Evolutionary conservation across 139 green algal genomes (phyloP), one percentile per base, ranked within the genome.

Genomic region (Coelastrella sp.): DNA sequence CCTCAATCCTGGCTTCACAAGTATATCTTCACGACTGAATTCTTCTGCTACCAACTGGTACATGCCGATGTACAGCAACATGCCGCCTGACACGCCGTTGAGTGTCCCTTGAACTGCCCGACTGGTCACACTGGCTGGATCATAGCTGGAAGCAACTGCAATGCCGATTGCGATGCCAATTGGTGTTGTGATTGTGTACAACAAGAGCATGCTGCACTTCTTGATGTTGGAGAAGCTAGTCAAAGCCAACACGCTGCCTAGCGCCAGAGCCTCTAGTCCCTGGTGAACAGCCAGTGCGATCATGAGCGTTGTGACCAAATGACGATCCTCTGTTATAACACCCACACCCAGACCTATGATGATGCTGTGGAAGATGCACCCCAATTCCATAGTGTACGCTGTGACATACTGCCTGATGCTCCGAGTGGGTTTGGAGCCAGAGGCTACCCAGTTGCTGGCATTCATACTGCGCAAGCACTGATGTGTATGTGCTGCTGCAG

Each of bases 101-200:
- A 96, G 88, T 17, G 89, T 92, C 25, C 95, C 95, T n/a, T 93
- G 66, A 14, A 94, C 89, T 24, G 92, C 86, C 22, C 70, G 73
- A 17, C 89, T 83, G 17, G 20, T 82, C 6, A 75, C 59, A 14
- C 82, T 84, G 17, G 92, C 90, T 14, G 68, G 82, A 90, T 94
- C 88, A 73, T 96, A 96, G 15, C 79, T 90, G 22, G 81, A n/a
- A 0, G 88, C 72, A 9, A 95, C 84, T 19, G 87, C 91, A 70
- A 96, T 94, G 78, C 91, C 95, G 15, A 97, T 94, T 0, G 90
- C 94, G 4, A 97, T 93, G 25, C 95, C 95, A 1, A 92, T 61
- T 0, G 95, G 94, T 20, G 95, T 97, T 68, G 93, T 95, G 59
- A 96, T 25, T 8, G 80, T 27, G 65, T 96, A 97, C 4, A 89